phyloP scores from a whole-genome alignment of 2,329 filamentous ascomycete genomes.

The Fusarium avenaceum region DNA sequence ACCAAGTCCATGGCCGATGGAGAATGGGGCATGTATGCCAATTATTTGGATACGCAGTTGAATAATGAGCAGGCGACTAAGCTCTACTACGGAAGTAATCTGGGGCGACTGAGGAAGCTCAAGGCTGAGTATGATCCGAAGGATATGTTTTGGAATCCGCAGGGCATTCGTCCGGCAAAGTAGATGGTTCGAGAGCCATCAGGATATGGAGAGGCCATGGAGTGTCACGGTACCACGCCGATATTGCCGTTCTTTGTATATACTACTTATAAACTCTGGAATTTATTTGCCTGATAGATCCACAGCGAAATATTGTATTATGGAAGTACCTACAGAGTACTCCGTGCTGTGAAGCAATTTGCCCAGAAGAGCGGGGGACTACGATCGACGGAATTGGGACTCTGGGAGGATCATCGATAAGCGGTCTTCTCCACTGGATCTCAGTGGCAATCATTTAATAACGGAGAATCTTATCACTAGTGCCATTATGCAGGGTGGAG shows the following conservation, averaged over 20 bases:
- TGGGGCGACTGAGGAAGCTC: slow-evolving; percentile 52
- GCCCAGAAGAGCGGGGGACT: too few species aligned
- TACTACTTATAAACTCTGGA: neutral
- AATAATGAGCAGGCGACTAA: slow-evolving; percentile 51
- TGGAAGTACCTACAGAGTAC: too few species aligned
- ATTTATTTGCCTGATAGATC: too few species aligned
- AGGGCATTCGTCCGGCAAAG: slow-evolving; percentile 45
- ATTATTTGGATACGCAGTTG: slow-evolving; percentile 57
- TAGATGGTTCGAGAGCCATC: neutral
- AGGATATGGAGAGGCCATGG: rapidly evolving
- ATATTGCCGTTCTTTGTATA: slow-evolving; percentile 9
- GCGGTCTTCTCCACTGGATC: too few species aligned
- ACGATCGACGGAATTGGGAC: too few species aligned
- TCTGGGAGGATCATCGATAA: too few species aligned
- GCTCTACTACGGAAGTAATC: slow-evolving; percentile 56
- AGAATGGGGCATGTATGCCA: slow-evolving; percentile 58
- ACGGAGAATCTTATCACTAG: too few species aligned
- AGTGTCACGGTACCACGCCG: neutral
- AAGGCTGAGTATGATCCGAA: slow-evolving; percentile 56
- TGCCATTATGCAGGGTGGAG: too few species aligned
- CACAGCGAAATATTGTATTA: too few species aligned
- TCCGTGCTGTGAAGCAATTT: too few species aligned
- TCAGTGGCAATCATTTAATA: too few species aligned
- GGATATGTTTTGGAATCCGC: slow-evolving; percentile 59
- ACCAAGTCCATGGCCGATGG: slow-evolving; percentile 48